Evolutionary conservation across 768 basidiomycete genomes (phyloP), one percentile per base, ranked within the genome.

Genomic region (Coprinellus aureogranulatus): DNA sequence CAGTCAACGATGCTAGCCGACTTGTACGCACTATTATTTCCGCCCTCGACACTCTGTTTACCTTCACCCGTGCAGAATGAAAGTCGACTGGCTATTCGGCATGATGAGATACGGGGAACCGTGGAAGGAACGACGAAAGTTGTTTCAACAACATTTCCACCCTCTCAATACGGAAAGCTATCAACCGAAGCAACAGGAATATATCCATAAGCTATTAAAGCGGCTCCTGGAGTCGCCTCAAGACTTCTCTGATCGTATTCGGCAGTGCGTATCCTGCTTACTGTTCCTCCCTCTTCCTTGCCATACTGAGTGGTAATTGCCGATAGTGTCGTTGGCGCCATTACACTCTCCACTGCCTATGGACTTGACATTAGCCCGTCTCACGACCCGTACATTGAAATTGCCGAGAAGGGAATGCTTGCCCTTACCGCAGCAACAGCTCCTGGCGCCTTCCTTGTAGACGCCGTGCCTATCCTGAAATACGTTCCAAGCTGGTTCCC

Each of bases 91-190:
- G 62, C 54, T 63, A 4, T 63, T 63, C 30, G 62, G 62, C 12
- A 61, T 63, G 27, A 61, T 63, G 62, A 57, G 55, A 14, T 63
- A 63, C 34, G 62, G 59, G 3, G 58, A 63, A 31, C 59, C 59
- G 26, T 63, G 62, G 62, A 52, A 61, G 28, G 59, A 59, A 25
- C 59, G 62, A 16, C 59, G 62, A 30, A 57, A 56, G 20, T 37
- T 63, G n/a, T 81, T 84, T 59, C 77, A 82, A 54, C 72, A 77
- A n/a, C 76, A 79, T 55, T 82, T 84, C 58, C 75, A 76, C 27
- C 72, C 77, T 0, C 71, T 73, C 2, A 68, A 67, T 4, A 70
- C 75, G 3, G 67, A 70, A 1, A 71, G 68, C 2, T 80, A 80
- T 61, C 76, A 78, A 67, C 77, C 77, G 5, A 65, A 73, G 23